Evolutionary conservation across 495 filamentous ascomycete species (phyloP).

Genomic region (Terfezia boudieri): DNA sequence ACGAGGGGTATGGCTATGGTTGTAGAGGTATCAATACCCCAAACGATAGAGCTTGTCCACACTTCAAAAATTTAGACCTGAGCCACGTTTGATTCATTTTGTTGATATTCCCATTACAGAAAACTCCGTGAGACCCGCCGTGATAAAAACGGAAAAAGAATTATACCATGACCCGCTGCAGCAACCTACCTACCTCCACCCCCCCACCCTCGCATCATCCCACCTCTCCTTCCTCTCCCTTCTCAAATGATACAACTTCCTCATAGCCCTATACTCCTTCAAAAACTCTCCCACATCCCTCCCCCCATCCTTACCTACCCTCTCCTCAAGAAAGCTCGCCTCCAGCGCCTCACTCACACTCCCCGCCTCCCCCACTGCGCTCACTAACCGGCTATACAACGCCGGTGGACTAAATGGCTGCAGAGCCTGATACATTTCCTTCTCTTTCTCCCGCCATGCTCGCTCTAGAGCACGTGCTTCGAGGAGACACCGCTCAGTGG

Average conservation of each 20-base stretch:
- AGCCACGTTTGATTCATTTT: too few species aligned
- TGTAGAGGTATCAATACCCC: too few species aligned
- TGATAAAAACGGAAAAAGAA: too few species aligned
- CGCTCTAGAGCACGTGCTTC: conserved; percentile 66
- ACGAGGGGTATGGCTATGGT: too few species aligned
- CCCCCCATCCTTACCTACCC: conserved; percentile 14
- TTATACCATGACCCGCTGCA: too few species aligned
- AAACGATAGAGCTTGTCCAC: too few species aligned
- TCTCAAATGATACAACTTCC: conserved; percentile 48
- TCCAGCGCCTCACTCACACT: conserved; percentile 58
- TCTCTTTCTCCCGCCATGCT: conserved; percentile 73
- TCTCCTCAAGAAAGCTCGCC: conserved; percentile 55
- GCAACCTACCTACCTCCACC: conserved; percentile 45
- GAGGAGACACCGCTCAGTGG: conserved; percentile 59
- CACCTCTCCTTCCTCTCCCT: conserved; percentile 70
- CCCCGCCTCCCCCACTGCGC: conserved; percentile 61
- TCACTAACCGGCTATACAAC: conserved; percentile 57
- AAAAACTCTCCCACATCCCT: conserved; percentile 55
- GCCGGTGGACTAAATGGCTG: conserved; percentile 64
- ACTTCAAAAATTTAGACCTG: too few species aligned
- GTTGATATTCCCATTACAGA: too few species aligned
- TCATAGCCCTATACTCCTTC: conserved; percentile 50
- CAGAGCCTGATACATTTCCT: conserved; percentile 65
- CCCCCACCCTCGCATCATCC: conserved; percentile 85
- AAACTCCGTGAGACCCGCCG: too few species aligned